Base-by-base conservation (phyloP, 2,329 filamentous ascomycete species). In the Septoria petroselini region DNA sequence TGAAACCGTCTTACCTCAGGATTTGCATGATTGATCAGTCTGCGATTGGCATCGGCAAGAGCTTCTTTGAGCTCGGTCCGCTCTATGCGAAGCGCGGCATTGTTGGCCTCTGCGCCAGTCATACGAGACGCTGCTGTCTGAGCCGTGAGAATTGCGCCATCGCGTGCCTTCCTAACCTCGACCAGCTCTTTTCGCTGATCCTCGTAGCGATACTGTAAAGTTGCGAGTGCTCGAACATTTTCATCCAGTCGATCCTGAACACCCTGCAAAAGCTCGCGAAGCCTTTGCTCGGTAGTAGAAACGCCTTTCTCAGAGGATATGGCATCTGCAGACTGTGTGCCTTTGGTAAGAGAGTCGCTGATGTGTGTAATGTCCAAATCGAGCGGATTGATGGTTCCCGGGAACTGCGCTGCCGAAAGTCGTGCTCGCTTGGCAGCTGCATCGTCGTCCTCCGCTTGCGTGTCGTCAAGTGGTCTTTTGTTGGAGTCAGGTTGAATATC, bases 321-420 rank as follows among this genome's bases (percentile, higher is more conserved):
- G 4, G 41, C 29, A 9, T 44, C 40, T 11, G 39, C 1, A 46
- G 50, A 34, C 17, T 52, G 46, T 8, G 58, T 61, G 4, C 63
- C 64, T 8, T 64, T 62, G 7, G 64, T 65, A 47, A 72, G 62
- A 0, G 71, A 74, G 53, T 74, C 71, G 48, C 70, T 75, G 40
- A 73, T 60, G 19, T 68, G 70, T 1, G 70, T 72, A 17, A 68
- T 54, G 5, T 71, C 68, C 17, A 66, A 50, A 2, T 67, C 63
- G n/a, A 61, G 55, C 4, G 62, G 62, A 39, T 68, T 63, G 45
- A 68, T 63, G 3, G 65, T 68, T 1, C 38, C 44, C 0, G 62
- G 60, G 7, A 61, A 30, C 4, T 41, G 31, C 12, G 35, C 29
- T 2, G 48, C 41, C 12, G 44, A 41, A 14, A 49, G 38, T 5